Conservation (phyloP, 225 moss, liverwort and hornwort genomes). For the Straminergon stramineum region DNA sequence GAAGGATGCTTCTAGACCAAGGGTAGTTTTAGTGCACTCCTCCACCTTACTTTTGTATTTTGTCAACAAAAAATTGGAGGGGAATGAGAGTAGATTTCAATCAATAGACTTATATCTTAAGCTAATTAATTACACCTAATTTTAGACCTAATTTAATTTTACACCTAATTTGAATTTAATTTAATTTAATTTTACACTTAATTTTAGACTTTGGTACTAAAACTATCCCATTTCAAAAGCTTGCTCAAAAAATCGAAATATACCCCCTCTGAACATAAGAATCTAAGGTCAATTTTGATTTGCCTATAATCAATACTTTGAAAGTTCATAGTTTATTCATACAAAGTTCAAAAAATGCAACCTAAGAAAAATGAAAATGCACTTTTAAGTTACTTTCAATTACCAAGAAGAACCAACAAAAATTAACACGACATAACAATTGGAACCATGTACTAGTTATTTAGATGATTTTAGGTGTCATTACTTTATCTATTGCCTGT, state of each 20-base stretch:
- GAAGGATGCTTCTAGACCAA: neutral
- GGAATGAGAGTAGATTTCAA: neutral
- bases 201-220: too few species aligned
- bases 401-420: too few species aligned
- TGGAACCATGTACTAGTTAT: neutral
- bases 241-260: accelerated
- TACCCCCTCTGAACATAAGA: too few species aligned
- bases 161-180: too few species aligned
- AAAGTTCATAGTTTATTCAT: neutral
- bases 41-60: neutral
- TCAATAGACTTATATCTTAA: neutral
- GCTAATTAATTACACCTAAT: too few species aligned
- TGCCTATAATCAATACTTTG: neutral
- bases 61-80: neutral
- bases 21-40: accelerated
- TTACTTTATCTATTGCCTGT: neutral
- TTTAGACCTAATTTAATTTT: too few species aligned
- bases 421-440: accelerated
- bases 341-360: neutral
- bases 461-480: too few species aligned
- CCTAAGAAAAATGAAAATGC: accelerated
- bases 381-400: neutral
- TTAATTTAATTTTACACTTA: too few species aligned
- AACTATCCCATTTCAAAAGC: neutral
- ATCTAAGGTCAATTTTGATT: neutral